These are phyloP conservation scores for Haematococcus sp. DNA, from an alignment of 139 green algal species.

Conservation along the genomic window DNA sequence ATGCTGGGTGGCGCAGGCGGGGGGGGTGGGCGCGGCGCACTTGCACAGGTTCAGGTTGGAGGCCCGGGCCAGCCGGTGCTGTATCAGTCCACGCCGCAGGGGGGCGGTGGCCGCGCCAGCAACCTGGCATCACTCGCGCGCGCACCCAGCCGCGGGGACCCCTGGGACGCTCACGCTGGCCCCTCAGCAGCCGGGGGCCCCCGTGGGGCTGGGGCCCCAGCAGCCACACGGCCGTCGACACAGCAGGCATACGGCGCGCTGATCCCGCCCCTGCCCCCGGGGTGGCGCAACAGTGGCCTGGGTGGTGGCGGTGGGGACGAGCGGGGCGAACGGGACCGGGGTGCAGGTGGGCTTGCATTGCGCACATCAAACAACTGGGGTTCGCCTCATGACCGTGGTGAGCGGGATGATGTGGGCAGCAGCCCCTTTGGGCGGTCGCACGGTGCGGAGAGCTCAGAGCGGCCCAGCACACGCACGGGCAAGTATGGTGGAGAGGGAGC, in stretches of 20 bases:
- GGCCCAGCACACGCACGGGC: too few species aligned
- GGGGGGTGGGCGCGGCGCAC: neutral
- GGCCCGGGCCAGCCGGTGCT: conserved; percentile 27
- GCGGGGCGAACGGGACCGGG: too few species aligned
- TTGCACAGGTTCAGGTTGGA: neutral
- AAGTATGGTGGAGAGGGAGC: too few species aligned
- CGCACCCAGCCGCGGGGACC: conserved; percentile 32
- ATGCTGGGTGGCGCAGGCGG: neutral
- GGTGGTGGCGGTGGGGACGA: too few species aligned
- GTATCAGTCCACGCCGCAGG: conserved; percentile 29
- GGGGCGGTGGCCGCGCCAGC: neutral
- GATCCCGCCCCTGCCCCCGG: conserved; percentile 24
- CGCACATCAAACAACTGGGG: too few species aligned
- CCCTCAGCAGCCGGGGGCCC: neutral
- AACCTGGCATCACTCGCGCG: conserved; percentile 8
- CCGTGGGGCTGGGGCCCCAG: neutral
- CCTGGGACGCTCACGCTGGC: neutral
- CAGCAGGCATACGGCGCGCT: neutral
- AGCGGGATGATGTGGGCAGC: too few species aligned
- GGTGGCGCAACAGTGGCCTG: conserved; percentile 11
- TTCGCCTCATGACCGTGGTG: too few species aligned
- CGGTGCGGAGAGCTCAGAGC: too few species aligned
- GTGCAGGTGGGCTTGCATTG: too few species aligned
- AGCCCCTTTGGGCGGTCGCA: too few species aligned
- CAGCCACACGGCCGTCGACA: neutral